Evolutionary conservation across 2,329 filamentous ascomycete genomes (phyloP), one percentile per base, ranked within the genome.

Genomic region (Thermothelomyces thermophilus): DNA sequence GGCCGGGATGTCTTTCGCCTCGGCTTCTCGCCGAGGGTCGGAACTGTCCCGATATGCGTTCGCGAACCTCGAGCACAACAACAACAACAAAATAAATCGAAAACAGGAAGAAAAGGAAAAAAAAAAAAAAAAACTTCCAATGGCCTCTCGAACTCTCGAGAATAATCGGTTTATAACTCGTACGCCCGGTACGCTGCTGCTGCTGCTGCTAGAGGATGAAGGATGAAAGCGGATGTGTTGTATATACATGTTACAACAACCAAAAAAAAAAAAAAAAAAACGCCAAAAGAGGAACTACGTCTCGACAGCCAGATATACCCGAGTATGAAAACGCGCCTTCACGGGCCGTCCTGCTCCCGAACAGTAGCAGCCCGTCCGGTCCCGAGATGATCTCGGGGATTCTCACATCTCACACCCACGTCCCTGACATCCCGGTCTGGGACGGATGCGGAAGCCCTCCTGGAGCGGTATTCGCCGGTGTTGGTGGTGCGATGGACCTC

Each of bases 401-500:
- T n/a, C n/a, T n/a, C n/a, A n/a, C n/a, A n/a, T 35, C 24, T 42
- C 30, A 55, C 4, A 50, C 22, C 46, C 44, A 53, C 41, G 36
- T 31, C 4, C 56, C 63, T 31, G 31, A 37, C 20, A 65, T 59
- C 16, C 68, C 69, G 8, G 55, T 55, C 55, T 79, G 76, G 2
- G 75, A 71, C 2, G 76, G 74, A 56, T 80, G 76, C 30, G 48
- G 33, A 43, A 44, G 34, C 30, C 65, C 63, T 17, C 70, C 70
- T 20, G 75, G 62, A 33, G 70, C 67, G 22, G 73, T 68, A 2
- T 64, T 64, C n/a, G 67, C 64, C 14, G 26, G 39, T 5, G 76
- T 73, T 2, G 70, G 39, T 5, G 76, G 73, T 2, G 70, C 77
- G 14, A 74, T 75, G 7, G 79, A 82, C 50, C 81, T 69, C 37